Percentiles rank a stretch among this genome's conserved stretches.
These are phyloP conservation scores for Incumbomyces lentus DNA, from an alignment of 2,329 filamentous ascomycete species.

Conservation along the genomic window DNA sequence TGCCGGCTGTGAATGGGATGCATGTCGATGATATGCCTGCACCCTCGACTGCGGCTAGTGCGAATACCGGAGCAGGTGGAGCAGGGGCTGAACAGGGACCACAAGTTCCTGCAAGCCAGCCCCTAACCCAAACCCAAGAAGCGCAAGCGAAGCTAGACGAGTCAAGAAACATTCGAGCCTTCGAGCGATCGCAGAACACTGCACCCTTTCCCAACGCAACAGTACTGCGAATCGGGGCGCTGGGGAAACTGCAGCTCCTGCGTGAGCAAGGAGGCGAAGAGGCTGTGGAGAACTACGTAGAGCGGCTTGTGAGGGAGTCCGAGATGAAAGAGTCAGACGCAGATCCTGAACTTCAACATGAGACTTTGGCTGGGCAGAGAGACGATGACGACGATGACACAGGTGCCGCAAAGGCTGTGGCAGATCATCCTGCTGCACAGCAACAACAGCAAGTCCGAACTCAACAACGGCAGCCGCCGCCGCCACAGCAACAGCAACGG, in stretches of 20 bases:
- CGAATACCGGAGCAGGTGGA: too few relatives aligned
- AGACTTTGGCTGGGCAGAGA: conserved; percentile 14
- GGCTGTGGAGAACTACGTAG: conserved; percentile 34
- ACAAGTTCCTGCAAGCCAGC: conserved; percentile 5
- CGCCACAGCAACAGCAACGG: conserved; percentile 10
- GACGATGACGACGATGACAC: too few relatives aligned
- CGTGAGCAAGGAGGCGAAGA: conserved; percentile 44
- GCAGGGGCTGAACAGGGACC: too few relatives aligned
- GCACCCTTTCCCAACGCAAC: conserved; percentile 37
- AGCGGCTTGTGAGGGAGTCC: conserved; percentile 35
- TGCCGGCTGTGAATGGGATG: background rate
- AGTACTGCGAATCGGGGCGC: conserved; percentile 34
- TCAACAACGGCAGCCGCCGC: conserved; percentile 11
- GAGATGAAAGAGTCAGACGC: conserved; percentile 33
- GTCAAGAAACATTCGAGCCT: conserved; percentile 28
- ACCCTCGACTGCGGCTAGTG: background rate
- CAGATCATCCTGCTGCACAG: too few relatives aligned
- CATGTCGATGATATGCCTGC: background rate
- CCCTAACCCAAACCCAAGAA: background rate
- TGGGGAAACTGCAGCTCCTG: conserved; percentile 34
- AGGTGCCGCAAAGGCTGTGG: too few relatives aligned
- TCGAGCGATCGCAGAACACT: conserved; percentile 30
- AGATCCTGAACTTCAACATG: conserved; percentile 27
- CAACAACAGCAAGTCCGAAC: conserved; percentile 25
- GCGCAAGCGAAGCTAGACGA: conserved; percentile 26